Percentiles rank a stretch among this genome's conserved stretches.
These are phyloP conservation scores for Ustilago loliicola DNA, from an alignment of 1,284 basidiomycete species.

Conservation along the genomic window DNA sequence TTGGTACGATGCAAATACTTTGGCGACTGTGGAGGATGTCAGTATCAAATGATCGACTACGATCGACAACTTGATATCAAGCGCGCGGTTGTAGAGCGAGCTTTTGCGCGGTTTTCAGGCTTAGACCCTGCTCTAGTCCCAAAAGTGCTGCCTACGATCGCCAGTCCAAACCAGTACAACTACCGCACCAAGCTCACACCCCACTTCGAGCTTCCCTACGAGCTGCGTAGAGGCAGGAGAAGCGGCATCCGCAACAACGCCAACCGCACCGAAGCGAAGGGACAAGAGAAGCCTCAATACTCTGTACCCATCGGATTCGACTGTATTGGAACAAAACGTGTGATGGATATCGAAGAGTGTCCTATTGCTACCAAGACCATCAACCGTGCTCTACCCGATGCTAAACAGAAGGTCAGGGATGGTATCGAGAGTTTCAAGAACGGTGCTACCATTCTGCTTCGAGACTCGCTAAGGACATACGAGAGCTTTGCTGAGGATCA, in stretches of 20 bases:
- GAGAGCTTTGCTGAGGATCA: conserved; percentile 47
- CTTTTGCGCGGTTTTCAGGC: conserved; percentile 75
- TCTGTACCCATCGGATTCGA: conserved; percentile 93
- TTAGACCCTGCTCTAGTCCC: conserved; percentile 78
- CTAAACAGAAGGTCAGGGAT: conserved; percentile 80
- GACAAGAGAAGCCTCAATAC: conserved; percentile 71
- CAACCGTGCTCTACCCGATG: conserved; percentile 78
- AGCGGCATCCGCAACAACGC: conserved; percentile 68
- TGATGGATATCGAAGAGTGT: conserved; percentile 97
- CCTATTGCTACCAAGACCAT: conserved; percentile 88
- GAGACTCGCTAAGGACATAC: conserved; percentile 79
- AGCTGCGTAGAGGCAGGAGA: conserved; percentile 64
- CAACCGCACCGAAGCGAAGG: conserved; percentile 32
- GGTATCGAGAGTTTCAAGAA: conserved; percentile 85
- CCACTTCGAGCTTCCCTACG: conserved; percentile 88
- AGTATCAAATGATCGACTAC: conserved; percentile 78
- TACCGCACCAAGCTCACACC: conserved; percentile 98
- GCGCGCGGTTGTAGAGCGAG: conserved; percentile 84
- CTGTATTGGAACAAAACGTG: conserved; percentile 79
- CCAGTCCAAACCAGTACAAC: conserved; percentile 86
- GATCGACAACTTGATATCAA: conserved; percentile 88
- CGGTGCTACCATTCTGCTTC: conserved; percentile 89
- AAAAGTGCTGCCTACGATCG: conserved; percentile 80
- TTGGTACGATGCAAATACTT: conserved; percentile 68
- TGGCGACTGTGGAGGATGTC: conserved; percentile 67